These are phyloP conservation scores for Laburnicola sp. DNA, from an alignment of 2,329 filamentous ascomycete species.

Conservation along the genomic window DNA sequence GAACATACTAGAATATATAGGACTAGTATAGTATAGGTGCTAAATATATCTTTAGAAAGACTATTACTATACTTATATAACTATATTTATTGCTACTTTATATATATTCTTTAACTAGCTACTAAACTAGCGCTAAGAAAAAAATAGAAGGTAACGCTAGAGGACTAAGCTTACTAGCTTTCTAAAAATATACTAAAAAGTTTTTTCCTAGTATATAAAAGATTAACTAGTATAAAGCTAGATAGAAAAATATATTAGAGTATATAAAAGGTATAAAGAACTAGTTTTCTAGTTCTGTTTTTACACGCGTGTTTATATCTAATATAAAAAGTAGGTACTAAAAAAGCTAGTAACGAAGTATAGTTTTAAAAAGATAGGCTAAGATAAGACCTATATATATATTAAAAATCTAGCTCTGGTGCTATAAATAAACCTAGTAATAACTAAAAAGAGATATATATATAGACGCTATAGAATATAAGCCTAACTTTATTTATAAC, in stretches of 20 bases:
- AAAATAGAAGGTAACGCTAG: conserved; percentile 13
- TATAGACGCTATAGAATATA: no score
- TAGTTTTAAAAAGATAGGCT: no score
- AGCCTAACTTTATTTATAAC: no score
- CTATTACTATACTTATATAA: conserved; percentile 7
- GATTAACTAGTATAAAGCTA: conserved; percentile 8
- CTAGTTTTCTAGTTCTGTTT: no score
- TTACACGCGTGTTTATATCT: no score
- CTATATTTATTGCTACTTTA: conserved; percentile 16
- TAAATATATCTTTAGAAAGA: conserved; percentile 16
- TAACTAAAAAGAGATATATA: no score
- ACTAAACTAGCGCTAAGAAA: neutral
- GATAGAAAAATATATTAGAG: conserved; percentile 14
- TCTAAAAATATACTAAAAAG: conserved; percentile 16
- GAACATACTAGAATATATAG: conserved; percentile 13
- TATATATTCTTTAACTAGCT: conserved; percentile 20
- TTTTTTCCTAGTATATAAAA: no score
- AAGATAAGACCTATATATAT: no score
- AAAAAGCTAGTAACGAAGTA: no score
- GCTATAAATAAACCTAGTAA: no score
- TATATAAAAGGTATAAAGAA: neutral
- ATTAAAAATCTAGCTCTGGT: no score
- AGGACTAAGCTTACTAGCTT: conserved; percentile 19
- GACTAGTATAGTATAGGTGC: neutral
- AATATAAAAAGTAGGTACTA: no score